Evolutionary conservation across 148 eudicot species (phyloP), one percentile per base, ranked within the genome.

Genomic region (Chenopodium quinoa): DNA sequence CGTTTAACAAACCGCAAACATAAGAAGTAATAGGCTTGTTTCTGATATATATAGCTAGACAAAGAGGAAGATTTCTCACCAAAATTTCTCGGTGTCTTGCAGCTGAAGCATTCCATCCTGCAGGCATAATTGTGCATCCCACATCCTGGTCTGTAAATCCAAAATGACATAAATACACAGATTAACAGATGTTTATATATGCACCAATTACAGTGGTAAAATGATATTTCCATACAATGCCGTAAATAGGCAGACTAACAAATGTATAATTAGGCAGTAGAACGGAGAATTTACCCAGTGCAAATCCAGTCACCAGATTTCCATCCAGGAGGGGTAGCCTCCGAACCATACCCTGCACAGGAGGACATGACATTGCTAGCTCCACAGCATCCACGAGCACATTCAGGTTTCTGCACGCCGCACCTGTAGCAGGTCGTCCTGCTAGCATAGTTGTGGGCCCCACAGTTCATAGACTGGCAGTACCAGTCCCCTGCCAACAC

Each of bases 241-340:
- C 60, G 2, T 0, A 40, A 22, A 47, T 12, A 46, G 25, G 2
- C 44, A 10, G 40, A 74, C 19, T 72, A 22, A 46, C 31, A 22
- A 7, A 40, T 40, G 44, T 40, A 40, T 40, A 37, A 40, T 40
- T 34, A 34, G 40, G 44, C 44, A 4, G 44, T 37, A 37, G 44
- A 37, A 37, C 7, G 44, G 44, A 17, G 4, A 63, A 72, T 58
- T 65, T 52, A 92, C 97, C 93, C 85, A 32, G 79, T 46, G 87
- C 97, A 94, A 63, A 94, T 87, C 98, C 94, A 92, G 73, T 94
- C 97, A 52, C 98, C 98, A 11, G 90, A 65, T 84, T 94, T 94
- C 94, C 94, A 94, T 23, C 98, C 98, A 19, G 98, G 98, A 78
- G 83, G 75, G 60, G 40, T 80, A 31, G 82, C 77, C 25, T 88